Conservation (phyloP, 371 early-diverging fungal species). For the Globomyces sp. region DNA sequence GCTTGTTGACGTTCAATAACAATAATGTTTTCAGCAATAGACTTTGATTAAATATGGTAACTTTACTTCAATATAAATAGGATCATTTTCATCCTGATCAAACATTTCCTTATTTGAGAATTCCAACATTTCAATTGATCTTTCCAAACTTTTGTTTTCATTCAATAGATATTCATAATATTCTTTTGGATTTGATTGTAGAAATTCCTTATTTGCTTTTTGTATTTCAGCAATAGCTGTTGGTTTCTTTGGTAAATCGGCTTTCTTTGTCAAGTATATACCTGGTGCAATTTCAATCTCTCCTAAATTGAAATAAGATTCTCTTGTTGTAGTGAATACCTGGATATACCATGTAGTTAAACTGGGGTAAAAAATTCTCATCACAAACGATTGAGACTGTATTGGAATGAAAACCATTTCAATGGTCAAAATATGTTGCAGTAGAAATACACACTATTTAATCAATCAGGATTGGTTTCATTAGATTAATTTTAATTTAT, state of each 20-base stretch:
- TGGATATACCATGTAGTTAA: no score
- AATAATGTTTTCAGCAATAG: constrained; percentile 16
- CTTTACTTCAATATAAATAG: constrained; percentile 5
- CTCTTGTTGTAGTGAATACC: no score
- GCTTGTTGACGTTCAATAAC: constrained; percentile 10
- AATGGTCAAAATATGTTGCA: no score
- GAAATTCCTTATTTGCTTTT: constrained; percentile 3
- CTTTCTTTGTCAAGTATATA: constrained; percentile 15
- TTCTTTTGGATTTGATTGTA: constrained; percentile 14
- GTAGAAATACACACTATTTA: no score
- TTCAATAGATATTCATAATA: constrained; percentile 5
- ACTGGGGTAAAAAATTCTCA: no score
- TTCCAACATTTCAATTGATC: constrained; percentile 5
- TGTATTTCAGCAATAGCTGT: constrained; percentile 2
- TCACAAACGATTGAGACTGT: no score
- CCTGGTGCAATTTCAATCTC: constrained; percentile 21
- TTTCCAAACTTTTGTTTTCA: neutral
- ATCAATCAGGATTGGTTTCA: no score
- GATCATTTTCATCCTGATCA: constrained; percentile 11
- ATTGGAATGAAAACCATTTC: no score
- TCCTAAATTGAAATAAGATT: no score
- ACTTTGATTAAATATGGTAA: neutral
- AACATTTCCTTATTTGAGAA: constrained; percentile 18
- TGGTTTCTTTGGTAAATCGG: neutral
- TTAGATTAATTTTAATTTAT: no score